Percentiles rank a stretch among this genome's conserved stretches.
These are phyloP conservation scores for Rhododendron molle DNA, from an alignment of 148 eudicot species.

Conservation along the genomic window DNA sequence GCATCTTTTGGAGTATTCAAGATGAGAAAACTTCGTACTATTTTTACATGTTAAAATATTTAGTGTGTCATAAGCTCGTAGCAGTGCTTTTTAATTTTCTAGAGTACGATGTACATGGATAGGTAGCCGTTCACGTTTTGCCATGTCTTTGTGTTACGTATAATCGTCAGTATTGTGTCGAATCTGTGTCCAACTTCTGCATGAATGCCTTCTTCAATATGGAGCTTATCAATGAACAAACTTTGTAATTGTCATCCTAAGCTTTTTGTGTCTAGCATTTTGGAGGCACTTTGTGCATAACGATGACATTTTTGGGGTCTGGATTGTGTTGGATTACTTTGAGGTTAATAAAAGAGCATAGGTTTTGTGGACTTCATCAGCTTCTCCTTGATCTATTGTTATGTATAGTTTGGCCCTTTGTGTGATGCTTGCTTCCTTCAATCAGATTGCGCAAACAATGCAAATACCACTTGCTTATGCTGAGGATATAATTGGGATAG, in stretches of 20 bases:
- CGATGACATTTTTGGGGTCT: neutral
- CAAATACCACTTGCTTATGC: conserved; percentile 91
- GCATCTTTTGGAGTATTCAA: neutral
- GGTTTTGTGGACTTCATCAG: neutral
- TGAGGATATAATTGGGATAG: conserved; percentile 90
- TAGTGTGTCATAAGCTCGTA: neutral
- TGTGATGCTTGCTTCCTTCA: conserved; percentile 1
- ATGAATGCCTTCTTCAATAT: neutral
- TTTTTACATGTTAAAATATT: neutral
- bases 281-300: neutral
- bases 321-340: too few relatives aligned
- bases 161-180: neutral
- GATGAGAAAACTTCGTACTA: neutral
- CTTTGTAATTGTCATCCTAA: neutral
- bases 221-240: neutral
- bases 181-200: neutral
- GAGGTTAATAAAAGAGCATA: neutral
- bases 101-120: neutral
- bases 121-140: neutral
- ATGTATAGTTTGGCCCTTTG: neutral
- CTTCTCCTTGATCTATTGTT: neutral
- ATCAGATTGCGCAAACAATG: conserved; percentile 85
- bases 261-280: neutral
- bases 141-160: neutral
- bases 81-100: neutral